These are phyloP conservation scores for Hordeum marinum DNA, from an alignment of 176 grass and related monocot genomes.

Conservation along the genomic window DNA sequence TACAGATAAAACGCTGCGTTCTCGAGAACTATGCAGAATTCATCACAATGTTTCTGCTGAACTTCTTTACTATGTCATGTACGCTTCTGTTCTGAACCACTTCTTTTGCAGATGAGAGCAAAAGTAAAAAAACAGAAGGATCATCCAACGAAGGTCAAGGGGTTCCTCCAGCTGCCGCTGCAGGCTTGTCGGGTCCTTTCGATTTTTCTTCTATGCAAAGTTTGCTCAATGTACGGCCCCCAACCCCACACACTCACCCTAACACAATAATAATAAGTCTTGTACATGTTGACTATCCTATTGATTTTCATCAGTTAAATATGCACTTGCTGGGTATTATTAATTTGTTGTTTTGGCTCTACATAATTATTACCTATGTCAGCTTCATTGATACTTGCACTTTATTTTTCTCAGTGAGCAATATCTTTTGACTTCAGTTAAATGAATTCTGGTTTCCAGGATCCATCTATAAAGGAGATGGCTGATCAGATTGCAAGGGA, in stretches of 20 bases:
- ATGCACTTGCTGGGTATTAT: neutral
- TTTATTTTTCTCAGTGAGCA: constrained; percentile 8
- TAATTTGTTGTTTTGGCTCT: neutral
- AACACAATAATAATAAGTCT: neutral
- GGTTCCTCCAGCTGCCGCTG: constrained; percentile 31
- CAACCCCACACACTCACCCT: neutral
- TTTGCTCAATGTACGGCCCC: constrained; percentile 65
- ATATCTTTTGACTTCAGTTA: neutral
- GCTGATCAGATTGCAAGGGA: constrained; percentile 83
- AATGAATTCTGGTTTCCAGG: constrained; percentile 40
- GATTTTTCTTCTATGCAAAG: constrained; percentile 76
- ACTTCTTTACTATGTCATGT: neutral
- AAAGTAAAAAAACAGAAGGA: constrained; percentile 53
- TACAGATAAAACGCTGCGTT: neutral
- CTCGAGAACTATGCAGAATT: neutral
- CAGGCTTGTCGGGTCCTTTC: constrained; percentile 50
- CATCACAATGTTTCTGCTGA: neutral
- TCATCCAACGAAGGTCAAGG: constrained; percentile 42
- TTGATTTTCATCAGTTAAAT: neutral
- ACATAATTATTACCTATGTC: neutral
- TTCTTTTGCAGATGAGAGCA: constrained; percentile 53
- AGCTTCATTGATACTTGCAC: neutral
- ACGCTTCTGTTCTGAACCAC: neutral
- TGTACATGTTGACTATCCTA: neutral
- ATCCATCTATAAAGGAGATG: constrained; percentile 96